phyloP scores from a whole-genome alignment of 148 eudicot species.

The Rhododendron ovatum region DNA sequence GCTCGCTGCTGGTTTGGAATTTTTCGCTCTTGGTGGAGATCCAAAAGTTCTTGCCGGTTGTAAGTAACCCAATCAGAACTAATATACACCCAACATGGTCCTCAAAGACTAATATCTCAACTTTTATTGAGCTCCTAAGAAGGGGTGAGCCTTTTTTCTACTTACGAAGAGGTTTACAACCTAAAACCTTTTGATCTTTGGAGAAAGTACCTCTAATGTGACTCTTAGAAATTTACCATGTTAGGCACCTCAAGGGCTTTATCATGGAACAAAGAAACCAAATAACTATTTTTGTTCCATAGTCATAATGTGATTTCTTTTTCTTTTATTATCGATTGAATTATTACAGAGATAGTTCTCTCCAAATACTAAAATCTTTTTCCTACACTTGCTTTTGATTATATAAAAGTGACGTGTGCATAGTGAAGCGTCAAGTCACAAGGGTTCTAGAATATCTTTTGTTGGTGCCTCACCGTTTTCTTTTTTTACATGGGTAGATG shows the following conservation, averaged over 20 bases:
- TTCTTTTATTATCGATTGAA: not conserved
- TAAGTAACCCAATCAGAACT: slow-evolving; percentile 24
- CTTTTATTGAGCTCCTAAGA: not conserved
- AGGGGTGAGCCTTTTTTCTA: not conserved
- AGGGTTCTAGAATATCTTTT: not conserved
- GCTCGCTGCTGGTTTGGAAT: slow-evolving; percentile 72
- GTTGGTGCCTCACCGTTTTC: not conserved
- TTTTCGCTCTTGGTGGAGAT: slow-evolving; percentile 81
- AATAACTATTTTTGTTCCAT: not conserved
- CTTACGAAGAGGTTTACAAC: not conserved
- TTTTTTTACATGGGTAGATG: not conserved
- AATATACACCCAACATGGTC: not conserved
- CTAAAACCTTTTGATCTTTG: not conserved
- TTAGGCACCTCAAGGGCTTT: not conserved
- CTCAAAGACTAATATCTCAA: not conserved
- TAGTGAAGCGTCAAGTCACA: not conserved
- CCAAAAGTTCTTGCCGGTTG: slow-evolving; percentile 82
- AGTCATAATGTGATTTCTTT: not conserved
- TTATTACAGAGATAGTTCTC: not conserved
- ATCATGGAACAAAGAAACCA: not conserved
- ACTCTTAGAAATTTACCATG: not conserved
- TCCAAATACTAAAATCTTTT: not conserved
- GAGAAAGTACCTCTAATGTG: not conserved
- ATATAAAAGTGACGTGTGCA: not conserved
- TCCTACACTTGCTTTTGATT: not conserved